A percentile compares a stretch with the other conserved stretches of the same genome.
phyloP scores from a whole-genome alignment of 306 rosid species.

The Vigna unguiculata region DNA sequence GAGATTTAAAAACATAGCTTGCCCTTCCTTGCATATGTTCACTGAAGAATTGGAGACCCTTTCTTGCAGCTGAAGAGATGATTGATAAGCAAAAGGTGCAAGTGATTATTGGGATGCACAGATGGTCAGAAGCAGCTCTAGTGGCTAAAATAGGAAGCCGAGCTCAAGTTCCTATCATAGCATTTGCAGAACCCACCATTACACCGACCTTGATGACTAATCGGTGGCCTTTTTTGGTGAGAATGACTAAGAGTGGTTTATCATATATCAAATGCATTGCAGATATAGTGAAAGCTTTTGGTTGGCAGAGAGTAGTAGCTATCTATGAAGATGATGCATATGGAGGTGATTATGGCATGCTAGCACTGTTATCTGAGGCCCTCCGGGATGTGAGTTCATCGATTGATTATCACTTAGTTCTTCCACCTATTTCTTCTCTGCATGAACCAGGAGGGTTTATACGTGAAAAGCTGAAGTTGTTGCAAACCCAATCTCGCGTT shows the following conservation, averaged over 20 bases:
- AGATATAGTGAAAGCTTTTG: slow-evolving; percentile 47
- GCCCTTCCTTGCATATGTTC: not conserved
- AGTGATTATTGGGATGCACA: slow-evolving; percentile 64
- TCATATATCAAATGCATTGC: slow-evolving; percentile 55
- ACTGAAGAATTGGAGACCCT: not conserved
- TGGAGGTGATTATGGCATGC: slow-evolving; percentile 61
- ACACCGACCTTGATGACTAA: slow-evolving; percentile 46
- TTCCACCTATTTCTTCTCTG: slow-evolving; percentile 62
- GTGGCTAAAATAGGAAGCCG: slow-evolving; percentile 62
- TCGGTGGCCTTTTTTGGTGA: slow-evolving; percentile 66
- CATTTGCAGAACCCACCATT: slow-evolving; percentile 58
- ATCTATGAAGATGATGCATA: slow-evolving; percentile 62
- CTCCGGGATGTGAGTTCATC: slow-evolving; percentile 56
- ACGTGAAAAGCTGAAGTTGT: slow-evolving; percentile 59
- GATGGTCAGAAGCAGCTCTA: slow-evolving; percentile 64
- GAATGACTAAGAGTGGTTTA: slow-evolving; percentile 47
- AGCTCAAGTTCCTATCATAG: slow-evolving; percentile 62
- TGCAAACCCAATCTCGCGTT: slow-evolving; percentile 58
- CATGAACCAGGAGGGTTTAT: slow-evolving; percentile 48
- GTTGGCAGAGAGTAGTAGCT: slow-evolving; percentile 62
- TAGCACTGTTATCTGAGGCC: slow-evolving; percentile 64
- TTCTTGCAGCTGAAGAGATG: slow-evolving; percentile 58
- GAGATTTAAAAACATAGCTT: not conserved
- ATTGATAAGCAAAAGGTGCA: slow-evolving; percentile 49
- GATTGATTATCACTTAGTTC: slow-evolving; percentile 61